Base-by-base conservation (phyloP, 371 early-diverging fungal genomes). In the Fennellomyces sp. region DNA sequence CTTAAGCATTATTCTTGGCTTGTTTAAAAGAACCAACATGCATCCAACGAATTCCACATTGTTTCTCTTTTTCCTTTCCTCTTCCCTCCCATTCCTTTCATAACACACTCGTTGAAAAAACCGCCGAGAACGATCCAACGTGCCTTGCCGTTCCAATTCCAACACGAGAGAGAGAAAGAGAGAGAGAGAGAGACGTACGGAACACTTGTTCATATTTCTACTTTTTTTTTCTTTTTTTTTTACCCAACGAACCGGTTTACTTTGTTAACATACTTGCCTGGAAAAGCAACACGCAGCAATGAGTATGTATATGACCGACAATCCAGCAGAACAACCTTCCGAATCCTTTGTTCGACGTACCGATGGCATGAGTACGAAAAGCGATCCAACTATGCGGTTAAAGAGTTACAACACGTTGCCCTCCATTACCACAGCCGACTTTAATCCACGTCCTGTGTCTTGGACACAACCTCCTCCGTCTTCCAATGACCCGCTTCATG, bases 111-210 rank as follows among this genome's bases (percentile, higher is more conserved):
- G 5, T 21, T 45, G 5, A 45, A 45, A 45, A 45, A 45, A 45
- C 45, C 45, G 45, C 45, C 45, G 45, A 45, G 45, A 45, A 45
- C 17, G 23, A 25, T 8, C 23, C 23, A 45, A 39, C 45, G 45
- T 45, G 45, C 45, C 45, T 45, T 19, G 23, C 45, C 45, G 45
- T 45, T 45, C 23, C 23, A 45, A 45, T 45, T 45, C 45, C 45
- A 45, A 45, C 45, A 45, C 17, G n/a, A n/a, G n/a, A n/a, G n/a
- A n/a, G n/a, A n/a, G n/a, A n/a, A n/a, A n/a, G n/a, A n/a, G n/a
- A n/a, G n/a, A n/a, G n/a, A n/a, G n/a, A n/a, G n/a, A n/a, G n/a
- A n/a, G n/a, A n/a, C n/a, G n/a, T n/a, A n/a, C n/a, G n/a, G n/a
- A n/a, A n/a, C n/a, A n/a, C n/a, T n/a, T n/a, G n/a, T n/a, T n/a